Percentiles rank a stretch among this genome's conserved stretches.
phyloP scores from a whole-genome alignment of 176 grass and related monocot species.

The Cenchrus americanus region DNA sequence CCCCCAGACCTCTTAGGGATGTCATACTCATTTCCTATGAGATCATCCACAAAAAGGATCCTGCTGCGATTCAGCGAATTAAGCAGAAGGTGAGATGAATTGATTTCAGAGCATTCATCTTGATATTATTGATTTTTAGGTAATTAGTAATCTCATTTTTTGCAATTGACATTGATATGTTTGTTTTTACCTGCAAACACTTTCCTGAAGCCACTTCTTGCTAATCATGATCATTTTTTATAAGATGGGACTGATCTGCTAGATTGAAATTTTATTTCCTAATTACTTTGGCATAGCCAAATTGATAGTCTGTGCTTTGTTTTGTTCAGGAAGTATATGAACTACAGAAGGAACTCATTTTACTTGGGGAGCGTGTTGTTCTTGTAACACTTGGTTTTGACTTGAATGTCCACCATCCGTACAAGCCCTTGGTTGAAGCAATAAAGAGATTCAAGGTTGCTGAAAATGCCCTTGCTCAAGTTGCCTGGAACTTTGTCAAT shows the following conservation, averaged over 20 bases:
- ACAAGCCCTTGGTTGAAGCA: slow-evolving; percentile 91
- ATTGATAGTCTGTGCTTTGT: slow-evolving; percentile 9
- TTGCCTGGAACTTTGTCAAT: slow-evolving; percentile 99
- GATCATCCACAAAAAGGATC: slow-evolving; percentile 94
- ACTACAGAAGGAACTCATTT: slow-evolving; percentile 94
- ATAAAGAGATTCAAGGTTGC: slow-evolving; percentile 91
- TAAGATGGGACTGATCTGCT: background rate
- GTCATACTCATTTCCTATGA: slow-evolving; percentile 94
- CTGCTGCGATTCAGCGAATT: slow-evolving; percentile 72
- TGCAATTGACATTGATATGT: background rate
- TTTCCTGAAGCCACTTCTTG: background rate
- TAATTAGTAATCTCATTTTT: background rate
- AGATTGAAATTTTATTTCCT: background rate
- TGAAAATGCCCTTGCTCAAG: slow-evolving; percentile 94
- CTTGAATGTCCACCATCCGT: slow-evolving; percentile 84
- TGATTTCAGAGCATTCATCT: background rate
- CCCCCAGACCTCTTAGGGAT: slow-evolving; percentile 80
- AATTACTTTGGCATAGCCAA: background rate
- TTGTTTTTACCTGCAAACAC: background rate
- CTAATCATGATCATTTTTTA: background rate
- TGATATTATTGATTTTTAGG: slow-evolving; percentile 3
- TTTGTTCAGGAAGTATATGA: slow-evolving; percentile 89
- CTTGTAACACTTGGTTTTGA: slow-evolving; percentile 92
- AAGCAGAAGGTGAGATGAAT: slow-evolving; percentile 74
- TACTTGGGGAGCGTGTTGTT: slow-evolving; percentile 80